These are phyloP conservation scores for Rhynchosporium agropyri DNA, from an alignment of 2,329 filamentous ascomycete species.

Conservation along the genomic window DNA sequence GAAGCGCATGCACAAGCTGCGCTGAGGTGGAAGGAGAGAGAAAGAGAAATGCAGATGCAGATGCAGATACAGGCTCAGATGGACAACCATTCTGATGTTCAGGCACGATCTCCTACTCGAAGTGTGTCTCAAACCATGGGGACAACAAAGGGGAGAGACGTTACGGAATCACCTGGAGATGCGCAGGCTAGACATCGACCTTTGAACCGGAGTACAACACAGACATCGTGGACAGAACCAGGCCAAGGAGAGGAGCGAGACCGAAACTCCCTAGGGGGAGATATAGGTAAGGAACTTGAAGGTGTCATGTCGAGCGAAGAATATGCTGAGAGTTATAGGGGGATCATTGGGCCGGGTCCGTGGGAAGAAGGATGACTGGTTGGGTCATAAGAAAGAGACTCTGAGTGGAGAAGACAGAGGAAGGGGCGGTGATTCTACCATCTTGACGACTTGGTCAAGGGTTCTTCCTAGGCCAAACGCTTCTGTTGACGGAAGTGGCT, in stretches of 20 bases:
- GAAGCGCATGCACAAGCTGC: conserved; percentile 10
- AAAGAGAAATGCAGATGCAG: background rate
- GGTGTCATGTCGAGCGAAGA: conserved; percentile 8
- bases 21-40: background rate
- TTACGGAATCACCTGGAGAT: background rate
- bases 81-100: background rate
- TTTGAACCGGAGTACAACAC: background rate
- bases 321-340: conserved; percentile 13
- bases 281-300: conserved; percentile 6
- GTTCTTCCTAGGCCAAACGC: background rate
- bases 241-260: background rate
- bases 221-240: conserved; percentile 6
- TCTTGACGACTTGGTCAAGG: background rate
- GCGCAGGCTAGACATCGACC: background rate
- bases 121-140: background rate
- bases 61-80: background rate
- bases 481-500: no score
- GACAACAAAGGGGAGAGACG: background rate
- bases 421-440: background rate
- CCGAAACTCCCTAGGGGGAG: background rate
- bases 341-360: conserved; percentile 14
- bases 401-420: background rate
- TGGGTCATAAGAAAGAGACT: background rate
- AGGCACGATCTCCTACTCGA: background rate
- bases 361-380: conserved; percentile 2